Evolutionary conservation across 1,284 basidiomycete genomes (phyloP).

Genomic region (Athelia sp.): DNA sequence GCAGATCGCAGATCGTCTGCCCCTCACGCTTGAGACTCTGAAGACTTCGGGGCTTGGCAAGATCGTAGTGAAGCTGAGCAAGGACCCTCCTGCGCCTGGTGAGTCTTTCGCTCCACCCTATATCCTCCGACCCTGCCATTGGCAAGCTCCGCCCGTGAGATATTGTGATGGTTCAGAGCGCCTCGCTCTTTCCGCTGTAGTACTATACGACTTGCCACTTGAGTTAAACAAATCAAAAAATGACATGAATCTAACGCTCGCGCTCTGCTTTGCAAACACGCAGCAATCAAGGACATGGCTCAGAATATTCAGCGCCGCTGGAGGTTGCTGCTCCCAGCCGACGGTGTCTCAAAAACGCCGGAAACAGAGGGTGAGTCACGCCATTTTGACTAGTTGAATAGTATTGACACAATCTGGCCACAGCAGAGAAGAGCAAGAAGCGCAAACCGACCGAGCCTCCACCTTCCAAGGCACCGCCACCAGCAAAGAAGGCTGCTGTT

Average conservation of each 20-base stretch:
- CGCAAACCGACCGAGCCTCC: constrained; percentile 54
- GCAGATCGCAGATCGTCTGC: constrained; percentile 78
- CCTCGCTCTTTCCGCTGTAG: constrained; percentile 10
- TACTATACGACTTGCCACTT: background rate
- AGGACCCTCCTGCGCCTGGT: constrained; percentile 66
- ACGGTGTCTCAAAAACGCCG: constrained; percentile 34
- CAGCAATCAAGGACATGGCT: constrained; percentile 89
- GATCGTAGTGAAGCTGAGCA: constrained; percentile 65
- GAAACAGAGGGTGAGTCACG: constrained; percentile 69
- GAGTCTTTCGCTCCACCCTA: constrained; percentile 33
- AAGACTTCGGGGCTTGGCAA: constrained; percentile 72
- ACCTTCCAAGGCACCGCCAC: constrained; percentile 44
- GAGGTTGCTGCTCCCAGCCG: constrained; percentile 51
- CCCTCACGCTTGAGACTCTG: constrained; percentile 62
- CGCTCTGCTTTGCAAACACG: constrained; percentile 26
- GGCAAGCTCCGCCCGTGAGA: constrained; percentile 19
- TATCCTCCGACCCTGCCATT: constrained; percentile 17
- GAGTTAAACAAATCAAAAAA: background rate
- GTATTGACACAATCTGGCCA: constrained; percentile 9
- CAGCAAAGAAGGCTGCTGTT: constrained; percentile 60
- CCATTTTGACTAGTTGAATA: constrained; percentile 30
- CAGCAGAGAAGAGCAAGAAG: constrained; percentile 65
- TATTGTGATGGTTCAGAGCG: constrained; percentile 8
- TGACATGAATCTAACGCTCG: constrained; percentile 59
- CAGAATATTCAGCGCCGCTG: constrained; percentile 78